phyloP scores from a whole-genome alignment of 2,329 filamentous ascomycete species.

The Dactylellina leptospora region DNA sequence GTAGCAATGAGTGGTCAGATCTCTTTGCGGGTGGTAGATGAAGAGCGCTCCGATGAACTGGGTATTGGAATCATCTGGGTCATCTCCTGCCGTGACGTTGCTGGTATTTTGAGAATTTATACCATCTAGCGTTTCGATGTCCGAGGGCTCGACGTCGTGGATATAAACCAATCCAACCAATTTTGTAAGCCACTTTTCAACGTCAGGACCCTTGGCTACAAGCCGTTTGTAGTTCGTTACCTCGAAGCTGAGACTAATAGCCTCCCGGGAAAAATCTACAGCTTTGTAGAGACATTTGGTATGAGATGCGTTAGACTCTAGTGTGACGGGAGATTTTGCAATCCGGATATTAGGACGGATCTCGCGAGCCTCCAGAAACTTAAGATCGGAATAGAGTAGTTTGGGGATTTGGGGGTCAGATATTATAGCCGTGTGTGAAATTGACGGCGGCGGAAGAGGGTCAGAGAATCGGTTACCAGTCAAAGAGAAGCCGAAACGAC shows the following conservation, averaged over 20 bases:
- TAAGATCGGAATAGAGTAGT: conserved; percentile 25
- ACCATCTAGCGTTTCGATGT: neutral
- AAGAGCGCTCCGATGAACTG: conserved; percentile 49
- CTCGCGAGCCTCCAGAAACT: conserved; percentile 44
- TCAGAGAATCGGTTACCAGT: conserved; percentile 34
- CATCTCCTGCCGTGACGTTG: conserved; percentile 33
- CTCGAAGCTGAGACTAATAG: conserved; percentile 41
- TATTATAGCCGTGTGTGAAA: conserved; percentile 51
- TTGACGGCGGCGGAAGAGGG: conserved; percentile 33
- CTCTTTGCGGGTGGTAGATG: conserved; percentile 37
- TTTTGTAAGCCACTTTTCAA: conserved; percentile 41
- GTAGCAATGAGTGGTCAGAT: conserved; percentile 34
- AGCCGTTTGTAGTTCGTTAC: conserved; percentile 50
- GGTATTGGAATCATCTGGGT: conserved; percentile 26
- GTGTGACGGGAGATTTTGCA: conserved; percentile 18
- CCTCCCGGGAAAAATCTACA: conserved; percentile 42
- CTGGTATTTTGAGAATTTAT: neutral
- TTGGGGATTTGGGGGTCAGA: conserved; percentile 43
- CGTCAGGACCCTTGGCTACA: conserved; percentile 29
- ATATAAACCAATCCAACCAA: conserved; percentile 47
- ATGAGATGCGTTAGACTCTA: neutral
- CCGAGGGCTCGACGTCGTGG: conserved; percentile 27
- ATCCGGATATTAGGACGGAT: conserved; percentile 49
- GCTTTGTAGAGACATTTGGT: conserved; percentile 48
- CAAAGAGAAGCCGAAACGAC: conserved; percentile 38